These are phyloP conservation scores for Salix viminalis DNA, from an alignment of 345 rosid species.

Conservation along the genomic window DNA sequence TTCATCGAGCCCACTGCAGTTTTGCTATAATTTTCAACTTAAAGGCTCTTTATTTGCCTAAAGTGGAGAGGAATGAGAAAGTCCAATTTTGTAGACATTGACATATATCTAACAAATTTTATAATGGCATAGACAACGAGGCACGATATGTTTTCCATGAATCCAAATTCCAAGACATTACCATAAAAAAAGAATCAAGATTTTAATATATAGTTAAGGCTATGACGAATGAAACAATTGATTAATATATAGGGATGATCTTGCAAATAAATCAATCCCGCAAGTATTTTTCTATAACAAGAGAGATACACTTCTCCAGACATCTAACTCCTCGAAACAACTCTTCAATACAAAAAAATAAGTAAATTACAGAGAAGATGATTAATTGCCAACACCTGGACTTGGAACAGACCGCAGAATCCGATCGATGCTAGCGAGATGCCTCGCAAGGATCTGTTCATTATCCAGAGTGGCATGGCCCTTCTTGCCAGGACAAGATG, in stretches of 20 bases:
- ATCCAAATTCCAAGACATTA: not conserved
- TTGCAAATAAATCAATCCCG: slow-evolving; percentile 3
- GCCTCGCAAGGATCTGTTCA: slow-evolving; percentile 49
- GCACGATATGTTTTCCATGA: not conserved
- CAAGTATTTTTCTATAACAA: not conserved
- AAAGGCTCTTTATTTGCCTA: not conserved
- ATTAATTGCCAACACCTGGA: slow-evolving; percentile 71
- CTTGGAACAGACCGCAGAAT: slow-evolving; percentile 75
- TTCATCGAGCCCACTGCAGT: not conserved
- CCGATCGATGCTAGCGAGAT: slow-evolving; percentile 57
- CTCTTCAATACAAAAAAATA: not conserved
- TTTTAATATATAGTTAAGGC: not conserved
- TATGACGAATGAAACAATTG: not conserved
- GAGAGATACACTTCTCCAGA: not conserved
- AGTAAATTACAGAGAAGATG: too few relatives aligned
- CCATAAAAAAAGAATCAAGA: not conserved
- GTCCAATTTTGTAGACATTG: not conserved
- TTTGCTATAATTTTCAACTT: not conserved
- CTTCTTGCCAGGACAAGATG: slow-evolving; percentile 65
- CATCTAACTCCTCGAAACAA: not conserved
- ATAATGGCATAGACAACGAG: not conserved
- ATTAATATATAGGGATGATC: slow-evolving; percentile 5
- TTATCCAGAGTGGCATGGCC: slow-evolving; percentile 47
- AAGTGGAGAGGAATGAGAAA: not conserved
- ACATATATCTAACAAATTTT: not conserved